Conservation (phyloP, 306 rosid genomes). For the Vigna mungo region DNA sequence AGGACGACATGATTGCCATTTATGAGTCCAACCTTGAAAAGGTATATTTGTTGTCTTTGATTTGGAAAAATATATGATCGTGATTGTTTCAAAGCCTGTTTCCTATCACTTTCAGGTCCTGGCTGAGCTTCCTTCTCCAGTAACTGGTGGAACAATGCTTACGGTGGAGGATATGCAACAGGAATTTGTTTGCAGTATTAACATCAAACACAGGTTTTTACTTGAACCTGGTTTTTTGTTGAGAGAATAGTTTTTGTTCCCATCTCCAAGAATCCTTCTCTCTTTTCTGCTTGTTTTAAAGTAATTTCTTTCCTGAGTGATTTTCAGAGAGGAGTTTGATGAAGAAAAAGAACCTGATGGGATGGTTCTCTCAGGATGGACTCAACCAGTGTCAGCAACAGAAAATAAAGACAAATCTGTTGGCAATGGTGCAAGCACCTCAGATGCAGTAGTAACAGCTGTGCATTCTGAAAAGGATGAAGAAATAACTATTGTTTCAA, state of each 20-base stretch:
- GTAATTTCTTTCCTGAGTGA: background rate
- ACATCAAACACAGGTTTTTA: conserved; percentile 89
- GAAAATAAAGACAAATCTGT: conserved; percentile 61
- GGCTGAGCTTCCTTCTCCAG: conserved; percentile 84
- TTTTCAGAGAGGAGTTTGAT: conserved; percentile 87
- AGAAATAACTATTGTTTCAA: conserved; percentile 43
- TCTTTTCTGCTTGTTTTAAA: background rate
- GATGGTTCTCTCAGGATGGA: conserved; percentile 94
- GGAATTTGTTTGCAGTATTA: conserved; percentile 83
- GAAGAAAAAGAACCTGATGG: conserved; percentile 99
- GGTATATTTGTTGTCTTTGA: conserved; percentile 55
- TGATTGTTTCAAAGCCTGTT: conserved; percentile 25
- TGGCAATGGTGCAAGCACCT: conserved; percentile 67
- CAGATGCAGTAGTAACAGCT: conserved; percentile 43
- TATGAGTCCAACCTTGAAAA: conserved; percentile 88
- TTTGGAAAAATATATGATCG: conserved; percentile 13
- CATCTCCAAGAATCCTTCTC: background rate
- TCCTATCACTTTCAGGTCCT: conserved; percentile 62
- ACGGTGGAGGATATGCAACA: conserved; percentile 88
- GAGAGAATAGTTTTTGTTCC: background rate
- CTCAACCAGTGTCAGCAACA: conserved; percentile 58
- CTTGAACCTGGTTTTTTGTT: background rate
- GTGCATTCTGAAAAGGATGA: conserved; percentile 53
- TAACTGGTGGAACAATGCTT: conserved; percentile 78
- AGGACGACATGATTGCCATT: conserved; percentile 72